phyloP scores from a whole-genome alignment of 495 filamentous ascomycete genomes.

The Talaromyces borbonicus region DNA sequence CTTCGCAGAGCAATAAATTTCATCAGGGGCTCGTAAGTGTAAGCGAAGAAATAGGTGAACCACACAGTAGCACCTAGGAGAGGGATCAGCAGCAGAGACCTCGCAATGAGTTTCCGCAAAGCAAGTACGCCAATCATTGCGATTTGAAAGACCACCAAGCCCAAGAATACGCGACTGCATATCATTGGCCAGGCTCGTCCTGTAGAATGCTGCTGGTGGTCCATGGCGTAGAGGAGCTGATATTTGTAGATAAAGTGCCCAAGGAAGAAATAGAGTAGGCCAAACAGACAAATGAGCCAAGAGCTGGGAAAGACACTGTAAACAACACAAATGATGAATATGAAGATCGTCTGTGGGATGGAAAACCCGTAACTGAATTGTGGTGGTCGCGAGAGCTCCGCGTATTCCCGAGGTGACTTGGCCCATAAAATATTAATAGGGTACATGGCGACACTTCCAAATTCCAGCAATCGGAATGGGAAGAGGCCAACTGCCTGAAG shows the following conservation, averaged over 20 bases:
- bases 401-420: slow-evolving; percentile 84
- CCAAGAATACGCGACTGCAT: slow-evolving; percentile 77
- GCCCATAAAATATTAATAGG: slow-evolving; percentile 69
- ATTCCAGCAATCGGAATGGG: slow-evolving; percentile 83
- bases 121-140: slow-evolving; percentile 85
- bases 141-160: slow-evolving; percentile 77
- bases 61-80: slow-evolving; percentile 70
- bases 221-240: slow-evolving; percentile 96
- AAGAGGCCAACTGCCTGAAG: slow-evolving; percentile 88
- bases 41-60: slow-evolving; percentile 67
- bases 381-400: slow-evolving; percentile 71
- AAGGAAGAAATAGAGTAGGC: slow-evolving; percentile 76
- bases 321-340: slow-evolving; percentile 88
- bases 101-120: slow-evolving; percentile 56
- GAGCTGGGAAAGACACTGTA: slow-evolving; percentile 84
- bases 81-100: slow-evolving; percentile 63
- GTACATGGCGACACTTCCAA: slow-evolving; percentile 78
- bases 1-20: slow-evolving; percentile 86
- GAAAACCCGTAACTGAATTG: slow-evolving; percentile 94
- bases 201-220: slow-evolving; percentile 90
- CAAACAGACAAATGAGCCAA: slow-evolving; percentile 71
- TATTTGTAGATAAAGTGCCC: slow-evolving; percentile 97
- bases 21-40: slow-evolving; percentile 74
- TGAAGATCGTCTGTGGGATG: slow-evolving; percentile 80
- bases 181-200: slow-evolving; percentile 93